Conservation (phyloP, 306 rosid genomes). For the Crotalaria pallida region DNA sequence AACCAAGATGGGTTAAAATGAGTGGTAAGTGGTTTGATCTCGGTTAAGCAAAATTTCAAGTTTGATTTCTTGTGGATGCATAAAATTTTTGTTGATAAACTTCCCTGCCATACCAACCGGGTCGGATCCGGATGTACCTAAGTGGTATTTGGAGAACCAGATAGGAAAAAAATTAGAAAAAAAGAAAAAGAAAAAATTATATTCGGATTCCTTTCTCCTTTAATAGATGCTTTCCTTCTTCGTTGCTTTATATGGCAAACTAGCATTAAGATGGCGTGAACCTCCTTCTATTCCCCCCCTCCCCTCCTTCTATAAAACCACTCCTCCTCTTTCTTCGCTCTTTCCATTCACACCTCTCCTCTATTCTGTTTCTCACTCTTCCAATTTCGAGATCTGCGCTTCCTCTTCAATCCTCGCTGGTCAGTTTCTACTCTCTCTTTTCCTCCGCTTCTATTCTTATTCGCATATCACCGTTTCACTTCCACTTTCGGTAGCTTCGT, state of each 20-base stretch:
- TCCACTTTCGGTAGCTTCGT: background rate
- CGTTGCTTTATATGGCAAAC: slow-evolving; percentile 22
- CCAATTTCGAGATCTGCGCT: slow-evolving; percentile 63
- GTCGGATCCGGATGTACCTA: too few relatives aligned
- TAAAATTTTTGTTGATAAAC: too few relatives aligned
- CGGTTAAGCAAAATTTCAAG: too few relatives aligned
- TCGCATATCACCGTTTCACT: background rate
- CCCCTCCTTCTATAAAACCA: slow-evolving; percentile 14
- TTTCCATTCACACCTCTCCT: background rate
- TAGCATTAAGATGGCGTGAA: slow-evolving; percentile 37
- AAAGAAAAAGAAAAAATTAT: too few relatives aligned
- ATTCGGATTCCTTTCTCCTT: background rate
- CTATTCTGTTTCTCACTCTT: background rate
- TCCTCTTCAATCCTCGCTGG: slow-evolving; percentile 11
- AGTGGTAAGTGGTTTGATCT: too few relatives aligned
- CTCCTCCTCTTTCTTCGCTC: background rate
- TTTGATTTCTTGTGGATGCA: too few relatives aligned
- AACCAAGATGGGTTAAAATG: too few relatives aligned
- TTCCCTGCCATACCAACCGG: too few relatives aligned
- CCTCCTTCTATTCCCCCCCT: background rate
- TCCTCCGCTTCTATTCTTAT: slow-evolving; percentile 11
- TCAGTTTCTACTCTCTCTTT: slow-evolving; percentile 16
- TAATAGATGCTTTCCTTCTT: background rate
- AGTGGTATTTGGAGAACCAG: too few relatives aligned
- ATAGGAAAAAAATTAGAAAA: too few relatives aligned